Conservation (phyloP, 306 rosid species). For the Quercus cerris region DNA sequence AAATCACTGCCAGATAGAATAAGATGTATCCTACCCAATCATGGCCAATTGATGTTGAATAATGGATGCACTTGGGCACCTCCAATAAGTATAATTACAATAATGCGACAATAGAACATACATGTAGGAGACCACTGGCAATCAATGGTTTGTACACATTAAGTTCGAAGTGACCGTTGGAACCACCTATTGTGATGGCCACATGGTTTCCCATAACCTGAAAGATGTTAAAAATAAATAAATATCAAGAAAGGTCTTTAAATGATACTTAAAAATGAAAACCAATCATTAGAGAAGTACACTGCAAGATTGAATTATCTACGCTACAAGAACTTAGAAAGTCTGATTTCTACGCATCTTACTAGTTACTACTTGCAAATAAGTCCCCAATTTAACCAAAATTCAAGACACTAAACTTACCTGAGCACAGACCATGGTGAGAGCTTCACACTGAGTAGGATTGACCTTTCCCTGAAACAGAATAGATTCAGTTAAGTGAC, state of each 20-base stretch:
- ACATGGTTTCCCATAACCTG: constrained; percentile 99
- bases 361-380: constrained; percentile 6
- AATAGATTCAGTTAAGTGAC: constrained; percentile 7
- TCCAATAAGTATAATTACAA: constrained; percentile 2
- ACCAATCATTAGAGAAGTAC: not conserved
- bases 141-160: constrained; percentile 97
- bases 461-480: constrained; percentile 96
- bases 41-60: not conserved
- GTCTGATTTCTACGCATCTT: not conserved
- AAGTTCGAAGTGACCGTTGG: constrained; percentile 98
- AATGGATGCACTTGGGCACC: not conserved
- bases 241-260: not conserved
- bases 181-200: constrained; percentile 90
- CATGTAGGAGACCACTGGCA: constrained; percentile 76
- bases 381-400: constrained; percentile 2
- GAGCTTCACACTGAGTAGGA: constrained; percentile 99
- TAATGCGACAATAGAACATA: constrained; percentile 35
- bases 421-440: constrained; percentile 99
- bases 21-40: not conserved
- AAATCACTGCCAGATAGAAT: not conserved
- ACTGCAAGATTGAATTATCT: not conserved
- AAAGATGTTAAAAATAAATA: not conserved
- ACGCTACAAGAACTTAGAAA: not conserved
- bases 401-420: constrained; percentile 28
- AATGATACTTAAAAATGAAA: constrained; percentile 1